Conservation (phyloP, 1,139 yeast genomes). For the Eremothecium sinecaudum region DNA sequence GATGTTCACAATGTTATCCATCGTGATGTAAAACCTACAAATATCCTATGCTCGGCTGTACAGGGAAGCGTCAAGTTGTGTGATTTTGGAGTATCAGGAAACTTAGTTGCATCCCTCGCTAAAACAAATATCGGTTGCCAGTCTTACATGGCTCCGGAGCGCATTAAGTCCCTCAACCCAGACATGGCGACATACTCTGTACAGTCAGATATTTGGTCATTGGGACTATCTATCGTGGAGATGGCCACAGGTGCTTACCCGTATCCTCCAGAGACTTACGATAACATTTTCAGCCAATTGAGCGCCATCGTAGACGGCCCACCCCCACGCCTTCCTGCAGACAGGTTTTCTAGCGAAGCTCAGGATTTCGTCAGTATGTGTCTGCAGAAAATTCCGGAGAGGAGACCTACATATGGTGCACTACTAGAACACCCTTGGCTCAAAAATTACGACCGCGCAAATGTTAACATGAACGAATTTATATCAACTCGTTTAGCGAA, state of each 20-base stretch:
- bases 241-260: slow-evolving; percentile 89
- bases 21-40: slow-evolving; percentile 95
- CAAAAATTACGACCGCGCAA: slow-evolving; percentile 37
- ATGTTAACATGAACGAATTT: slow-evolving; percentile 32
- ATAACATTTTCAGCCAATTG: slow-evolving; percentile 81
- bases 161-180: slow-evolving; percentile 58
- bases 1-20: slow-evolving; percentile 88
- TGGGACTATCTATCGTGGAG: slow-evolving; percentile 82
- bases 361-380: slow-evolving; percentile 72
- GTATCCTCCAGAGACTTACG: slow-evolving; percentile 88
- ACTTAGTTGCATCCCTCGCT: slow-evolving; percentile 89
- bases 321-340: slow-evolving; percentile 65
- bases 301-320: slow-evolving; percentile 96
- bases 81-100: slow-evolving; percentile 96
- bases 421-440: slow-evolving; percentile 82
- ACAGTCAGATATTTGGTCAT: slow-evolving; percentile 93
- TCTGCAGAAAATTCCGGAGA: slow-evolving; percentile 68
- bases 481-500: slow-evolving; percentile 31
- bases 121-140: slow-evolving; percentile 97
- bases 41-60: slow-evolving; percentile 67
- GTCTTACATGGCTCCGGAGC: slow-evolving; percentile 97
- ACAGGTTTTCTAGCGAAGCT: slow-evolving; percentile 61
- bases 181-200: slow-evolving; percentile 82
- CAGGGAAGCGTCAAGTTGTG: slow-evolving; percentile 82
- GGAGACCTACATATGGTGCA: slow-evolving; percentile 74